These are phyloP conservation scores for Dactylella cylindrospora DNA, from an alignment of 2,329 filamentous ascomycete species.

Conservation along the genomic window DNA sequence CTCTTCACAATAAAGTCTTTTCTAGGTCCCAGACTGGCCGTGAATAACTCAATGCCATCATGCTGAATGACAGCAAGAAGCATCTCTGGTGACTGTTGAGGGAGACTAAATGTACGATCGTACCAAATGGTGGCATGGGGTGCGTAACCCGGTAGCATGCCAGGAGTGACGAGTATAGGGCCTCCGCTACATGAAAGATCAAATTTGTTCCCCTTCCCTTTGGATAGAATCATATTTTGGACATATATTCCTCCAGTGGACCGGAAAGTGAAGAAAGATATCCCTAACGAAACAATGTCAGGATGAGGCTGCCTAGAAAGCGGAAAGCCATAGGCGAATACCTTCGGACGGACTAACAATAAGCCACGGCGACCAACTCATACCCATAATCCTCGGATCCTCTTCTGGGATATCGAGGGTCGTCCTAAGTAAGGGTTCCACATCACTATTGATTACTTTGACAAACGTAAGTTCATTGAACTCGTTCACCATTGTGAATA, in stretches of 20 bases:
- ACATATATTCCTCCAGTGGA: conserved; percentile 3
- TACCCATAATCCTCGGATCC: conserved; percentile 13
- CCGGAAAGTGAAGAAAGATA: conserved; percentile 27
- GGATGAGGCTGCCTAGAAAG: too few relatives aligned
- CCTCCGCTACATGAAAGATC: conserved; percentile 3
- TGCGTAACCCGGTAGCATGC: conserved; percentile 19
- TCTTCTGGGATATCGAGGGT: conserved; percentile 3
- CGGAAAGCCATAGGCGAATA: too few relatives aligned
- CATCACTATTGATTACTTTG: conserved; percentile 30
- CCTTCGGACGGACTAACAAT: conserved; percentile 20
- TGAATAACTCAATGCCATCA: conserved; percentile 28
- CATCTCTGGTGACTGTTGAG: conserved; percentile 7
- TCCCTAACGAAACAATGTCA: too few relatives aligned
- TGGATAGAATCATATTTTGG: conserved; percentile 16
- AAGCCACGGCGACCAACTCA: conserved; percentile 41
- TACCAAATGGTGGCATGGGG: conserved; percentile 34
- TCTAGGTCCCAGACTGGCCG: conserved; percentile 6
- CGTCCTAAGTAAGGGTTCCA: conserved; percentile 14
- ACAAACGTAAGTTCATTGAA: conserved; percentile 25
- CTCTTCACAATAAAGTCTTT: neutral
- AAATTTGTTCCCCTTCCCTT: neutral
- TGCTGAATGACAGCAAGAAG: conserved; percentile 23
- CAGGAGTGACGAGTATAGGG: conserved; percentile 5
- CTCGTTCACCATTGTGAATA: conserved; percentile 38
- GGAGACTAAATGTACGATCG: conserved; percentile 9